Percentiles rank a stretch among this genome's conserved stretches.
Evolutionary conservation across 164 flowering plant species (phyloP).

Genomic region (Platanus orientalis): DNA sequence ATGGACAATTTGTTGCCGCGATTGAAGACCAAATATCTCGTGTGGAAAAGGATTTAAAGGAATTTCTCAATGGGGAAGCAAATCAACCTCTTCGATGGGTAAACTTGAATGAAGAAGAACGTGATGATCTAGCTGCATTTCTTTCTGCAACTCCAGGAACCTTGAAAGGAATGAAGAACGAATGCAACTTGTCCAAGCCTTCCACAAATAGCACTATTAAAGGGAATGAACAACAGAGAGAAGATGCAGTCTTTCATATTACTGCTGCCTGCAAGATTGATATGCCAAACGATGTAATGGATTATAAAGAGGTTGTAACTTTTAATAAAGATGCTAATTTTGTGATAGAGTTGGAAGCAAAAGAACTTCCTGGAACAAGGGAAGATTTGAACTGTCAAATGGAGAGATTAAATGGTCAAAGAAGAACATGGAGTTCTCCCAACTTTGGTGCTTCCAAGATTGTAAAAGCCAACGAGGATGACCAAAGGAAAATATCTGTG

Average conservation of each 20-base stretch:
- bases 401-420: constrained; percentile 36
- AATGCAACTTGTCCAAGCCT: constrained; percentile 10
- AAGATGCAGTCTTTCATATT: constrained; percentile 11
- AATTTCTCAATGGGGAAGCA: constrained; percentile 42
- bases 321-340: constrained; percentile 27
- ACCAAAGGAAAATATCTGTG: constrained; percentile 17
- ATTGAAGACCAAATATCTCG: constrained; percentile 59
- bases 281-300: constrained; percentile 10
- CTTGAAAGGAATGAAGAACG: constrained; percentile 22
- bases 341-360: constrained; percentile 36
- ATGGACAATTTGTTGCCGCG: constrained; percentile 58
- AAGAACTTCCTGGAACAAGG: constrained; percentile 22
- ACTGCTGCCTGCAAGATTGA: constrained; percentile 16
- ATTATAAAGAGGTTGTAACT: constrained; percentile 27
- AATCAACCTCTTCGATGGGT: constrained; percentile 72
- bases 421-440: constrained; percentile 47
- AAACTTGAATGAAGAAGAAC: constrained; percentile 64
- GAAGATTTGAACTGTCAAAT: constrained; percentile 32
- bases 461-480: constrained; percentile 49
- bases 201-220: neutral
- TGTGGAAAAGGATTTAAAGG: constrained; percentile 54
- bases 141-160: constrained; percentile 53
- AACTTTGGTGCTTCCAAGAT: constrained; percentile 49
- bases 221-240: neutral
- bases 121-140: constrained; percentile 76